Conservation (phyloP, 805 yeast species). For the Lipomyces oligophaga region DNA sequence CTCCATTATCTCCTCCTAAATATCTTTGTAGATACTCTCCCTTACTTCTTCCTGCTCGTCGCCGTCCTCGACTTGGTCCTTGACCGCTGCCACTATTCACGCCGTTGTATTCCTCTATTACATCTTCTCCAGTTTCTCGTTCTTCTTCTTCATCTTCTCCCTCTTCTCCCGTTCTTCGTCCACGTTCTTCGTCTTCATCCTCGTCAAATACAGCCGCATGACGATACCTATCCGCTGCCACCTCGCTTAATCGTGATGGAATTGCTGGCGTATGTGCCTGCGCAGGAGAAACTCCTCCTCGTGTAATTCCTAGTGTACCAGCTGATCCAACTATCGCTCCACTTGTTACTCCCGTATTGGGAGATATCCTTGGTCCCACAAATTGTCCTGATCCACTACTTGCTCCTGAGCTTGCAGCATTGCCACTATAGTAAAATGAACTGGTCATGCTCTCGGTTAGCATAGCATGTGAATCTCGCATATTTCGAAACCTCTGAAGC, state of each 20-base stretch:
- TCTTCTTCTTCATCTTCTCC: no score
- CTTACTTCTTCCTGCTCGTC: constrained; percentile 6
- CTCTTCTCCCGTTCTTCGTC: no score
- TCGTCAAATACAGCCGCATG: constrained; percentile 26
- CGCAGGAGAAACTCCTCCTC: constrained; percentile 20
- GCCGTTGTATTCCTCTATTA: no score
- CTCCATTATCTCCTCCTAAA: background rate
- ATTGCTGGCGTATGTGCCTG: constrained; percentile 36
- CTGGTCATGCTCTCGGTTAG: constrained; percentile 39
- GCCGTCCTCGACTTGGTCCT: no score
- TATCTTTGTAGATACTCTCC: background rate
- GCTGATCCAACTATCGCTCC: background rate
- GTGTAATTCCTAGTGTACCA: constrained; percentile 1
- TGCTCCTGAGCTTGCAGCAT: background rate
- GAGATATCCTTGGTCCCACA: background rate
- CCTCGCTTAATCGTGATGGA: constrained; percentile 40
- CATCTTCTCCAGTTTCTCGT: no score
- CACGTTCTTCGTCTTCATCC: constrained; percentile 21
- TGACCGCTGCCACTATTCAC: no score
- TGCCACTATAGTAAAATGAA: constrained; percentile 18
- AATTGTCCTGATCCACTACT: background rate
- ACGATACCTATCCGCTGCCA: constrained; percentile 29
- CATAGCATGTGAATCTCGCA: constrained; percentile 36
- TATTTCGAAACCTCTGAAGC: constrained; percentile 37
- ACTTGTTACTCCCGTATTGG: constrained; percentile 1